Percentiles rank a stretch among this genome's conserved stretches.
Evolutionary conservation across 371 early-diverging fungal genomes (phyloP).

Genomic region (Amoeboradix gromovi): DNA sequence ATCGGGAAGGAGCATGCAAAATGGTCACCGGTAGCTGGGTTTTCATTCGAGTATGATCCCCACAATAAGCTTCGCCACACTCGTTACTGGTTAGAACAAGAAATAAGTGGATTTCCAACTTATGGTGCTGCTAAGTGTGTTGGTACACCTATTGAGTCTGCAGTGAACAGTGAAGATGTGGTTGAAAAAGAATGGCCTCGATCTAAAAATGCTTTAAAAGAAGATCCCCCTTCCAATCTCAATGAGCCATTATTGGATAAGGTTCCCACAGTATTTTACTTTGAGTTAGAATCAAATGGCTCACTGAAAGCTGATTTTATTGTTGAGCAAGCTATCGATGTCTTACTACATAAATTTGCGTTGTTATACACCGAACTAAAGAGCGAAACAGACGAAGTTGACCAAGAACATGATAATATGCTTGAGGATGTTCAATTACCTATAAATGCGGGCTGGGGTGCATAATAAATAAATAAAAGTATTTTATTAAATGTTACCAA

Average conservation of each 20-base stretch:
- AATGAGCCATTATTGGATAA: neutral
- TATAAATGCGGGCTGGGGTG: neutral
- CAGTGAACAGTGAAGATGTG: neutral
- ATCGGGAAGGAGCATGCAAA: slow-evolving; percentile 93
- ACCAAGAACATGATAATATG: neutral
- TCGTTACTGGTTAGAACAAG: slow-evolving; percentile 79
- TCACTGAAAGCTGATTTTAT: neutral
- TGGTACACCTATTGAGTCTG: neutral
- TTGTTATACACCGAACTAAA: neutral
- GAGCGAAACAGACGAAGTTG: neutral
- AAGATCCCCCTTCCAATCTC: slow-evolving; percentile 16
- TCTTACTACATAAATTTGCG: neutral
- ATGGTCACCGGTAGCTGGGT: slow-evolving; percentile 81
- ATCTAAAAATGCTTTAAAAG: slow-evolving; percentile 37
- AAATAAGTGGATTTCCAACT: slow-evolving; percentile 9
- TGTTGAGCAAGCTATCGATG: neutral
- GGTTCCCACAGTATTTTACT: neutral
- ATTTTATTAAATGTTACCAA: neutral
- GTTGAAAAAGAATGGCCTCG: slow-evolving; percentile 54
- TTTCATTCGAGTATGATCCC: slow-evolving; percentile 89
- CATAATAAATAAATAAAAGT: neutral
- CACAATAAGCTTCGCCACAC: slow-evolving; percentile 60
- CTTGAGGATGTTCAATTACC: neutral
- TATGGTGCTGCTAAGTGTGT: neutral
- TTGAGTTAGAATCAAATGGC: neutral